Evolutionary conservation across 805 yeast genomes (phyloP).

Genomic region (Barnettozyma siamensis): DNA sequence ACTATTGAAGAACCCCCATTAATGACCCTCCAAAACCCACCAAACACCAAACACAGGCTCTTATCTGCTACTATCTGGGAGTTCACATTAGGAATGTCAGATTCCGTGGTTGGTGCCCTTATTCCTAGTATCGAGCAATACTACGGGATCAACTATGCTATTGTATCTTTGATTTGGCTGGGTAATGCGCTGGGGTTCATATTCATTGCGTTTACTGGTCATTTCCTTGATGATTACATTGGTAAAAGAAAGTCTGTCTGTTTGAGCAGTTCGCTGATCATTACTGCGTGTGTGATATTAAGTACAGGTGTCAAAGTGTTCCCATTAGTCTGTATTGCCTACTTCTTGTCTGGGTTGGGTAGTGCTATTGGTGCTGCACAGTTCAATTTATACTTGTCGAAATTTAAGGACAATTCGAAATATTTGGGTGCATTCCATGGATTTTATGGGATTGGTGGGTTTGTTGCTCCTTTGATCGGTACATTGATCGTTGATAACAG

Average conservation of each 20-base stretch:
- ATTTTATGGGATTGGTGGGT: conserved; percentile 59
- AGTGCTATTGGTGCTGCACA: conserved; percentile 44
- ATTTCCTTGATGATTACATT: conserved; percentile 34
- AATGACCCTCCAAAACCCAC: conserved; percentile 1
- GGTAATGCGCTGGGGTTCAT: conserved; percentile 51
- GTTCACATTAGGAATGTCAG: conserved; percentile 40
- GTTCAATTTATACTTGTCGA: conserved; percentile 45
- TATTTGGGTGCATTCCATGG: conserved; percentile 55
- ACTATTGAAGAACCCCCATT: no score
- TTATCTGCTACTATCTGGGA: conserved; percentile 36
- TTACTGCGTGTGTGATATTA: conserved; percentile 39
- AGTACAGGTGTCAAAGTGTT: conserved; percentile 42
- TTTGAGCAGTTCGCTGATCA: conserved; percentile 32
- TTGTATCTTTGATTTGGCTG: conserved; percentile 56
- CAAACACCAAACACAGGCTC: conserved; percentile 29
- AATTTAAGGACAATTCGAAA: conserved; percentile 36
- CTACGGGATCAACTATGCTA: conserved; percentile 42
- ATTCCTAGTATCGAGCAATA: conserved; percentile 46
- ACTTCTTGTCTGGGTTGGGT: conserved; percentile 53
- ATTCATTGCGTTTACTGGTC: conserved; percentile 41
- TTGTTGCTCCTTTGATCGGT: conserved; percentile 52
- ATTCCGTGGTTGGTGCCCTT: conserved; percentile 56
- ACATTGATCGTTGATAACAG: conserved; percentile 46
- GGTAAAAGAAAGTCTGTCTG: conserved; percentile 35
- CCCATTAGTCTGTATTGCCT: conserved; percentile 43